A percentile compares a stretch with the other conserved stretches of the same genome.
These are phyloP conservation scores for Cyberlindnera amylophila DNA, from an alignment of 805 yeast genomes.

Conservation along the genomic window DNA sequence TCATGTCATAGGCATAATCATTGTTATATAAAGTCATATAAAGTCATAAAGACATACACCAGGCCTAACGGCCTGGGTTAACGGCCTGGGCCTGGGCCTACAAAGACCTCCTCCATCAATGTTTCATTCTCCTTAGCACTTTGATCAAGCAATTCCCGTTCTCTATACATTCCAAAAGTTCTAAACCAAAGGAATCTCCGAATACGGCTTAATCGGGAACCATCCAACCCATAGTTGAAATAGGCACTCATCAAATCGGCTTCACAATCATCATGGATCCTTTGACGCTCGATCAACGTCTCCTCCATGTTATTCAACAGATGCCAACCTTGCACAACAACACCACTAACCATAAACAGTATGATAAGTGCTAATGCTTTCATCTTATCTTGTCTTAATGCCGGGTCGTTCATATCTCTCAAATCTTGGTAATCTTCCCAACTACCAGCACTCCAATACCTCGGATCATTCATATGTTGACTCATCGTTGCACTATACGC, in stretches of 20 bases:
- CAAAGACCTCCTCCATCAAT: constrained; percentile 70
- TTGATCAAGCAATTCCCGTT: constrained; percentile 31
- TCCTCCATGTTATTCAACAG: constrained; percentile 37
- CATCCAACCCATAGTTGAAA: constrained; percentile 50
- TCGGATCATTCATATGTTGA: constrained; percentile 21
- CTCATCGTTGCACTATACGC: constrained; percentile 27
- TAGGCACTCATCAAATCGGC: constrained; percentile 39
- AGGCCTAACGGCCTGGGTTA: too few species aligned
- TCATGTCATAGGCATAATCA: too few species aligned
- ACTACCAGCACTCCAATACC: constrained; percentile 57
- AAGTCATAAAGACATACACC: background rate
- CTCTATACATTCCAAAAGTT: constrained; percentile 31
- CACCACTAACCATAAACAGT: constrained; percentile 34
- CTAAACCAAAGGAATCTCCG: constrained; percentile 57
- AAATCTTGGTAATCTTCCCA: constrained; percentile 57
- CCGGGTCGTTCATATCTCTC: constrained; percentile 27
- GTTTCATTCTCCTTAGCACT: constrained; percentile 64
- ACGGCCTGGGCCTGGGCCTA: too few species aligned
- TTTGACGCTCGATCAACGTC: constrained; percentile 28
- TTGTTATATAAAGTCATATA: too few species aligned
- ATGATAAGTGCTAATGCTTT: constrained; percentile 42
- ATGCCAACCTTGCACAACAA: constrained; percentile 39
- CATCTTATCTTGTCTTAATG: constrained; percentile 35
- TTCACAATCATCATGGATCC: constrained; percentile 39
- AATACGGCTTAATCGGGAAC: constrained; percentile 45